Base-by-base conservation (phyloP, 2,329 filamentous ascomycete genomes). In the Cercospora canescens region DNA sequence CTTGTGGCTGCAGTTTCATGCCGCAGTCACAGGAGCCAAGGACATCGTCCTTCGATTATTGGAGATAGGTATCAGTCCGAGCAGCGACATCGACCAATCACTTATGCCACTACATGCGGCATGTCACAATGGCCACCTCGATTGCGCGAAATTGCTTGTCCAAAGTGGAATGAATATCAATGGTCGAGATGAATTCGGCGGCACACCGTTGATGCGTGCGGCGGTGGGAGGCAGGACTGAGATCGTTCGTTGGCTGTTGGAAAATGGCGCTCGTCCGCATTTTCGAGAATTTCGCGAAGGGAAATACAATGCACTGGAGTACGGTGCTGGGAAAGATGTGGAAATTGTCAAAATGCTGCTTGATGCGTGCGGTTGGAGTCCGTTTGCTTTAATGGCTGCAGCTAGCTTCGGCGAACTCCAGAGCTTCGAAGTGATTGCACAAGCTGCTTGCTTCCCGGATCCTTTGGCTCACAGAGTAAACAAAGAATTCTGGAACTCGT, bases 171-270 rank as follows among this genome's bases (percentile, higher is more conserved):
- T 65, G n/a, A 60, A 69, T 45, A 45, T 69, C 24, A 65, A 69
- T 16, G 34, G 52, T 26, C 16, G 52, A 14, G 62, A 65, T 32
- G 65, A 69, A 18, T 58, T 57, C 14, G 67, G 67, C 8, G 65
- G 64, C 6, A 69, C 67, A 4, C 52, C 65, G 18, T 39, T 69
- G 6, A 69, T 69, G 65, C 65, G 67, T 21, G 67, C 67, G 3
- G 65, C 67, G 3, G 62, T 60, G 18, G 62, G 65, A 11, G 65
- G 65, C 5, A 18, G 58, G 7, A 39, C 32, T 2, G 62, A 69
- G 8, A 37, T 67, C 18, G 65, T 69, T 5, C 30, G 34, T 9
- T 69, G 67, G 67, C 50, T 65, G 21, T 50, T 67, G 18, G 62
- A 41, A 7, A 61, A 45, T 48, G 41, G 58, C 12, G 62, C 59